Percentiles rank a stretch among this genome's conserved stretches.
Conservation (phyloP, 352 stramenopile species). For the Globisporangium recalcitrans region DNA sequence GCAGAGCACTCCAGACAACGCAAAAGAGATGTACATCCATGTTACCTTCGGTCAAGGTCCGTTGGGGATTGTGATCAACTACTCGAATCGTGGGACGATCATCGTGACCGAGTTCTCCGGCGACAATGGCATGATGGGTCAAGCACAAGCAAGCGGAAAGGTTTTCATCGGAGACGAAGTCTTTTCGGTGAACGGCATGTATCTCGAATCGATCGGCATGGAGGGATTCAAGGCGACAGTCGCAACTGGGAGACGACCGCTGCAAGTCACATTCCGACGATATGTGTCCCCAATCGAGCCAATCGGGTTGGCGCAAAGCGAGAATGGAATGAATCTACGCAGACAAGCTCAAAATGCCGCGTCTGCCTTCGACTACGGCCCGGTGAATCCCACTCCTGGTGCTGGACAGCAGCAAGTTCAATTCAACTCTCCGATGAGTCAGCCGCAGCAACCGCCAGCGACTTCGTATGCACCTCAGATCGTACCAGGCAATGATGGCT, state of each 20-base stretch:
- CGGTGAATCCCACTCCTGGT: neutral
- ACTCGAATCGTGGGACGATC: constrained; percentile 63
- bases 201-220: constrained; percentile 66
- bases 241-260: constrained; percentile 46
- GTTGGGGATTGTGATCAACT: constrained; percentile 82
- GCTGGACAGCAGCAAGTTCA: constrained; percentile 2
- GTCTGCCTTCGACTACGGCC: constrained; percentile 12
- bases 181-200: constrained; percentile 67
- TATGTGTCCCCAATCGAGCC: constrained; percentile 10
- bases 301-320: constrained; percentile 4
- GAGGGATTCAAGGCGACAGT: constrained; percentile 76
- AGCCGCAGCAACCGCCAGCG: constrained; percentile 13
- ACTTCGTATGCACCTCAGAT: constrained; percentile 20
- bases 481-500: neutral
- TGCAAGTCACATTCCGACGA: constrained; percentile 69
- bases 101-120: constrained; percentile 79
- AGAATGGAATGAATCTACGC: constrained; percentile 9
- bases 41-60: constrained; percentile 68
- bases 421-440: constrained; percentile 1
- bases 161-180: constrained; percentile 72
- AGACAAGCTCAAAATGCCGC: constrained; percentile 10
- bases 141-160: constrained; percentile 68
- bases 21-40: constrained; percentile 37
- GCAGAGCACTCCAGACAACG: constrained; percentile 1
- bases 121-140: constrained; percentile 60